These are phyloP conservation scores for Fragilariopsis cylindrus DNA, from an alignment of 108 stramenopile species.

Conservation along the genomic window DNA sequence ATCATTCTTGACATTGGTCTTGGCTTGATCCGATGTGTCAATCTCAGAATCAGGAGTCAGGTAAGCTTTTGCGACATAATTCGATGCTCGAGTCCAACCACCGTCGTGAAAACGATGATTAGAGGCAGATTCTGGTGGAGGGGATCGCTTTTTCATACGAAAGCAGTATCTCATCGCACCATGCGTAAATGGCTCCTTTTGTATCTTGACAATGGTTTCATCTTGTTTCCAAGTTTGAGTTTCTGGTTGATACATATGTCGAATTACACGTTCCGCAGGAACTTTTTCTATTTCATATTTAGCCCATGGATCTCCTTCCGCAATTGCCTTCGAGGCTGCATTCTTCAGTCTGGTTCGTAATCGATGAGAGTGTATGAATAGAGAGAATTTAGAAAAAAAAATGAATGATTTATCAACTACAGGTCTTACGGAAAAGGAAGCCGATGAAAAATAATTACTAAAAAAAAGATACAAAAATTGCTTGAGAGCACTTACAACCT, in stretches of 20 bases:
- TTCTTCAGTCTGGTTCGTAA: conserved; percentile 21
- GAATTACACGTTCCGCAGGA: conserved; percentile 73
- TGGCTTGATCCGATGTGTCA: conserved; percentile 58
- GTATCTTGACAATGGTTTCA: conserved; percentile 73
- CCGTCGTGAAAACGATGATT: conserved; percentile 76
- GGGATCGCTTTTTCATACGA: conserved; percentile 80
- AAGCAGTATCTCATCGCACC: conserved; percentile 85
- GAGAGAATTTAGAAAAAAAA: no score
- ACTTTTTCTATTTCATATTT: conserved; percentile 57
- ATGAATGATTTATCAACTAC: no score
- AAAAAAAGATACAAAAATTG: neutral
- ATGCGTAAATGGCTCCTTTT: conserved; percentile 66
- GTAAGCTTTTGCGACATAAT: conserved; percentile 80
- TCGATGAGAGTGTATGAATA: no score
- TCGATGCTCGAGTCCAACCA: conserved; percentile 73
- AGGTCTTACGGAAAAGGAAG: no score
- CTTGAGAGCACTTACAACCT: conserved; percentile 1
- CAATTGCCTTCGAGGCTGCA: conserved; percentile 48
- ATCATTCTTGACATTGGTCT: conserved; percentile 66
- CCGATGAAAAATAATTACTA: neutral
- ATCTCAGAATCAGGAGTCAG: conserved; percentile 34
- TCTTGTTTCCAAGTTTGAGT: conserved; percentile 58
- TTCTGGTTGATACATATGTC: conserved; percentile 65
- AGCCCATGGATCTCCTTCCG: conserved; percentile 71
- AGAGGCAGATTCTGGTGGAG: conserved; percentile 57